These are phyloP conservation scores for Fusarium verticillioides DNA, from an alignment of 2,329 filamentous ascomycete species.

Conservation along the genomic window DNA sequence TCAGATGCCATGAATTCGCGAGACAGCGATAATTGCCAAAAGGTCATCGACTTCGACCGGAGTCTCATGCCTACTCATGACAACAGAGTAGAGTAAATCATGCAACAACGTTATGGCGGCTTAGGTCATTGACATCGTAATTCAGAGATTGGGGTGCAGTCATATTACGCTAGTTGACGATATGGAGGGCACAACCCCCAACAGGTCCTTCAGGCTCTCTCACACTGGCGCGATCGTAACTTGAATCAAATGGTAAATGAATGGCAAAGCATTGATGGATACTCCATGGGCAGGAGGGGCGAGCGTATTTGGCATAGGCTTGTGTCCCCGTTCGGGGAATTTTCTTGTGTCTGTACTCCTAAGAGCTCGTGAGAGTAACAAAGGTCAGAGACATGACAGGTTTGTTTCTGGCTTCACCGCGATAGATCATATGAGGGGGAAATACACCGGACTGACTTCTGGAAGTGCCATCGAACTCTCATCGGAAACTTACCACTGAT, in stretches of 20 bases:
- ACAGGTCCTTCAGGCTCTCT: conserved; percentile 15
- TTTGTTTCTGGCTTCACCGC: conserved; percentile 12
- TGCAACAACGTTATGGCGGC: not conserved
- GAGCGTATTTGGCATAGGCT: conserved; percentile 39
- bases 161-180: conserved; percentile 2
- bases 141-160: not conserved
- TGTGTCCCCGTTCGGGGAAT: conserved; percentile 53
- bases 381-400: conserved; percentile 41
- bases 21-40: conserved; percentile 15
- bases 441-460: conserved; percentile 29
- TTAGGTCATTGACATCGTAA: not conserved
- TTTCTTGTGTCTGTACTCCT: conserved; percentile 54
- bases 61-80: not conserved
- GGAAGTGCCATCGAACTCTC: conserved; percentile 32
- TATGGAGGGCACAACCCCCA: not conserved
- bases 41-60: conserved; percentile 8
- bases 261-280: conserved; percentile 10
- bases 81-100: not conserved
- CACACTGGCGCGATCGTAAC: conserved; percentile 11
- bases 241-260: conserved; percentile 12
- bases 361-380: conserved; percentile 52
- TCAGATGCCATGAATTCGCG: conserved; percentile 30
- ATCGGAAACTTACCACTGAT: conserved; percentile 17
- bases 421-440: not conserved
- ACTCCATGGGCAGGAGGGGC: conserved; percentile 3